phyloP scores from a whole-genome alignment of 202 grass and related monocot genomes.

The Elaeis oleifera region DNA sequence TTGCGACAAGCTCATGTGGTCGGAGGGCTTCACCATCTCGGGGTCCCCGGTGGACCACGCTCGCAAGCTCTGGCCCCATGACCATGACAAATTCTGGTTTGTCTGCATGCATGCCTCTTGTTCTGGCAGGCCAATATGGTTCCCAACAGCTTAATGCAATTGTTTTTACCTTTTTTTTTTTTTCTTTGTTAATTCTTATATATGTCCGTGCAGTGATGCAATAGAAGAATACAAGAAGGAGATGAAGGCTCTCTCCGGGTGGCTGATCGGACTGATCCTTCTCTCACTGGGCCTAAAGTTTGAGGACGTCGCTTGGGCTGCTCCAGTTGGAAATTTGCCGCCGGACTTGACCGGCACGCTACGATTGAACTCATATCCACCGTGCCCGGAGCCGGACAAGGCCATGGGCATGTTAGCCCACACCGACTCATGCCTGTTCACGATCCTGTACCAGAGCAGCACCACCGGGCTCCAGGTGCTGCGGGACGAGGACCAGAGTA shows the following conservation, averaged over 20 bases:
- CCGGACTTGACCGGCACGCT: not conserved
- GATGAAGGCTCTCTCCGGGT: not conserved
- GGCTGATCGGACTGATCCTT: not conserved
- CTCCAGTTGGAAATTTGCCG: too few relatives aligned
- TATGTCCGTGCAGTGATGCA: constrained; percentile 29
- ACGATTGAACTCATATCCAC: constrained; percentile 36
- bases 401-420: constrained; percentile 68
- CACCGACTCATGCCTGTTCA: constrained; percentile 82
- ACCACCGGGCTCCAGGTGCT: not conserved
- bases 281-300: constrained; percentile 1
- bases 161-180: too few relatives aligned
- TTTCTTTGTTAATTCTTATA: too few relatives aligned
- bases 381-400: constrained; percentile 62
- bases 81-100: constrained; percentile 64
- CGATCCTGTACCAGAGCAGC: constrained; percentile 62
- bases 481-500: not conserved
- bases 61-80: constrained; percentile 77
- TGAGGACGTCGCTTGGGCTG: not conserved
- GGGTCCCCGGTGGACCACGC: constrained; percentile 40
- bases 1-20: constrained; percentile 89
- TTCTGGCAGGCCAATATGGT: too few relatives aligned
- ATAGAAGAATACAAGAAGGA: constrained; percentile 51
- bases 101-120: not conserved
- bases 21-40: constrained; percentile 78
- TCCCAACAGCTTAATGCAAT: too few relatives aligned